Base-by-base conservation (phyloP, 768 basidiomycete species). In the Sarcodon sp. region DNA sequence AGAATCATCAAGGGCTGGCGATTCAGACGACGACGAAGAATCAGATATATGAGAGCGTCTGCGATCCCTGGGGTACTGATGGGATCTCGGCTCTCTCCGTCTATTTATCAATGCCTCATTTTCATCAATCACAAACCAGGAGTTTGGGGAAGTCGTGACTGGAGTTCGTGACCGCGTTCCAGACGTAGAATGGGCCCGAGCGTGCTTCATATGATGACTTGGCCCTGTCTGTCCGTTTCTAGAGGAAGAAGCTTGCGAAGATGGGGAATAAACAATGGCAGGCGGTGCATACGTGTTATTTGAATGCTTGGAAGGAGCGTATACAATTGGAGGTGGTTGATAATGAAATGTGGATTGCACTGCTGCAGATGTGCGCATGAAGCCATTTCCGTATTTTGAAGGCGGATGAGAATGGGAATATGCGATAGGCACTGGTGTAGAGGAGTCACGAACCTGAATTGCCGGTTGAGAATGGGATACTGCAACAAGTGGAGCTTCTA, bases 251-350 rank as follows among this genome's bases (percentile, higher is more conserved):
- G 57, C 32, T 27, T 46, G 54, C 4, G 58, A 54, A 21, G 59
- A 51, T 16, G 52, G 75, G 43, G 79, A 71, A 51, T 79, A 72
- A 9, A 74, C 73, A 49, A 81, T 74, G 0, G 72, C 68, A 11
- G 79, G 79, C 13, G 80, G 79, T 7, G 75, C 64, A 53, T 83
- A 83, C 54, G 72, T 70, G 46, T 75, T 66, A 47, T 59, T 65
- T 27, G 67, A 63, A 53, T 70, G 70, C 47, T 69, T 69, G 39
- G 59, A 60, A 0, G 79, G 74, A 15, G 79, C 77, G 59, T 81
- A 80, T 47, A 79, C 68, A 52, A 80, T 80, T 50, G 76, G 72
- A 31, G 79, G 76, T 3, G 72, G 71, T 31, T 71, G 65, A 48
- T 69, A 72, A 15, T 59, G 52, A 48, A 53, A 61, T 48, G 53